phyloP scores from a whole-genome alignment of 2,329 filamentous ascomycete genomes.

The Aureobasidium pullulans region DNA sequence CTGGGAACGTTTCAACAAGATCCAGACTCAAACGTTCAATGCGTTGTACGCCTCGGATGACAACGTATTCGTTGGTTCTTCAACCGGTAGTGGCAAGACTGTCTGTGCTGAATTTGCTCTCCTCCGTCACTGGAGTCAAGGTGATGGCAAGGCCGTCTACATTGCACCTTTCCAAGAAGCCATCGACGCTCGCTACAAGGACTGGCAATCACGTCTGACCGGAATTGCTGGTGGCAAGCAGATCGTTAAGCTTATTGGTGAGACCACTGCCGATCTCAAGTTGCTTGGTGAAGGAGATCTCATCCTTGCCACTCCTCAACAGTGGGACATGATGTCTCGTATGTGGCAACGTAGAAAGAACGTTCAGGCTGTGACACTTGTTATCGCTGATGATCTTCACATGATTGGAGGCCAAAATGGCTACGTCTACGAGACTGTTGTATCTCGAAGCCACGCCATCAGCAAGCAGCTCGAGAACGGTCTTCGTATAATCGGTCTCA shows the following conservation, averaged over 20 bases:
- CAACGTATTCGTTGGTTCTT: slow-evolving; percentile 87
- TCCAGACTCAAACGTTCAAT: slow-evolving; percentile 96
- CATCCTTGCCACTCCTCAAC: slow-evolving; percentile 81
- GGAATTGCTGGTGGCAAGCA: slow-evolving; percentile 73
- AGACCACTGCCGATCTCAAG: slow-evolving; percentile 84
- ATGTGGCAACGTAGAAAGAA: slow-evolving; percentile 98
- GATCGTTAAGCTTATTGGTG: slow-evolving; percentile 87
- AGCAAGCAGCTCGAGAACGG: slow-evolving; percentile 77
- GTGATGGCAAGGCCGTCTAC: slow-evolving; percentile 77
- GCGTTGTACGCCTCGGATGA: slow-evolving; percentile 85
- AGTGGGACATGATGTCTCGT: slow-evolving; percentile 93
- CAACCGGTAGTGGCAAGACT: slow-evolving; percentile 92
- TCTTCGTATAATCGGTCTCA: slow-evolving; percentile 80
- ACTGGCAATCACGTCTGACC: slow-evolving; percentile 75
- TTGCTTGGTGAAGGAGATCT: slow-evolving; percentile 81
- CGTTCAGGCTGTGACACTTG: slow-evolving; percentile 78
- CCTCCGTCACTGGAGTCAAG: slow-evolving; percentile 72
- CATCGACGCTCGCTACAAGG: slow-evolving; percentile 69
- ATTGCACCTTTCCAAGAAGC: slow-evolving; percentile 92
- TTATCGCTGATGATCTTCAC: slow-evolving; percentile 93
- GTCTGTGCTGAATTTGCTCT: slow-evolving; percentile 93
- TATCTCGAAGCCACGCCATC: slow-evolving; percentile 98
- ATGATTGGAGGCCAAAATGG: slow-evolving; percentile 81
- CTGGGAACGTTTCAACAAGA: slow-evolving; percentile 89
- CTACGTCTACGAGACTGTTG: slow-evolving; percentile 89